These are phyloP conservation scores for Epichloe sibirici DNA, from an alignment of 2,329 filamentous ascomycete genomes.

Conservation along the genomic window DNA sequence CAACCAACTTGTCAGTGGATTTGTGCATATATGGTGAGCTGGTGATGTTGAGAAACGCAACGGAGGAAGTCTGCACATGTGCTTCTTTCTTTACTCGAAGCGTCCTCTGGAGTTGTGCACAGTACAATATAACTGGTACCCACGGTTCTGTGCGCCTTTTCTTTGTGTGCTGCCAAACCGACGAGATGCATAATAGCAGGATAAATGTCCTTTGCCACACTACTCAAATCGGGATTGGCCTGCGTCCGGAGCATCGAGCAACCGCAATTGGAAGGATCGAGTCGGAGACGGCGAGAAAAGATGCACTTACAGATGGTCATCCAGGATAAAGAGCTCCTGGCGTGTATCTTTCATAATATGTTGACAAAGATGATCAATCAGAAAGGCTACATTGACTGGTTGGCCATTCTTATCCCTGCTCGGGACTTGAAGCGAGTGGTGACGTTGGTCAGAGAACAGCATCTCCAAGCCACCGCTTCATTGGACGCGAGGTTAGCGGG, in stretches of 20 bases:
- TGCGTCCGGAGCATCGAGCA: background rate
- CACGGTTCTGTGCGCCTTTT: background rate
- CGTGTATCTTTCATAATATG: slow-evolving; percentile 75
- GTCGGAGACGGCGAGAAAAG: slow-evolving; percentile 5
- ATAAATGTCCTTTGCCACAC: background rate
- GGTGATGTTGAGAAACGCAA: background rate
- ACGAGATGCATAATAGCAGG: background rate
- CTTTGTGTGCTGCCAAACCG: background rate
- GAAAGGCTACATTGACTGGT: slow-evolving; percentile 56
- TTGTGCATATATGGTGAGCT: no score
- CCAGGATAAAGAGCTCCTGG: slow-evolving; percentile 80
- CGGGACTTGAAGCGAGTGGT: slow-evolving; percentile 59
- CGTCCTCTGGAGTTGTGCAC: no score
- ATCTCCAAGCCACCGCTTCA: slow-evolving; percentile 81
- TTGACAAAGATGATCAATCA: slow-evolving; percentile 69
- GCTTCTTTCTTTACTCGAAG: background rate
- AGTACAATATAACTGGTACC: background rate
- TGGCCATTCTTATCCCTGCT: slow-evolving; percentile 44
- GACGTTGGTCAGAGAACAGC: slow-evolving; percentile 75
- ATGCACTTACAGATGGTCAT: slow-evolving; percentile 67
- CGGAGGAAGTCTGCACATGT: background rate
- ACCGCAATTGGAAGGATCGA: background rate
- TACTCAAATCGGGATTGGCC: background rate
- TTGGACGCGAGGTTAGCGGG: background rate
- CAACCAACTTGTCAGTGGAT: slow-evolving; percentile 11